phyloP scores from a whole-genome alignment of 2,329 filamentous ascomycete species.

The Macrophomina pseudophaseolina region DNA sequence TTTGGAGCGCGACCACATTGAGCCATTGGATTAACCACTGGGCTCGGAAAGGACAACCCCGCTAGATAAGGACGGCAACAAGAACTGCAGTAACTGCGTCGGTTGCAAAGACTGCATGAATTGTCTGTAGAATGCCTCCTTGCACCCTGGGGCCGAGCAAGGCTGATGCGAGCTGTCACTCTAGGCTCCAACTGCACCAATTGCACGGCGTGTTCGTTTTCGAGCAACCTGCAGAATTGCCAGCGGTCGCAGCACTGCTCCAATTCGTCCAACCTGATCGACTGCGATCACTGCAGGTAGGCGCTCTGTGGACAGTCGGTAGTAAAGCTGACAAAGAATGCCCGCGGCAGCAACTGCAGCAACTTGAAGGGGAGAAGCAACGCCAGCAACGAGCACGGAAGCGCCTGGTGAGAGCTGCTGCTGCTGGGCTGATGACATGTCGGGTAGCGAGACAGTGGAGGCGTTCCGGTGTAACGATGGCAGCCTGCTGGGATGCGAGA shows the following conservation, averaged over 20 bases:
- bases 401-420: neutral
- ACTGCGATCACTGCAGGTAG: conserved; percentile 16
- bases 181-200: conserved; percentile 5
- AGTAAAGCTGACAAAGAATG: neutral
- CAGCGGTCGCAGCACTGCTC: neutral
- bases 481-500: neutral
- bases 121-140: neutral
- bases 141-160: too few relatives aligned
- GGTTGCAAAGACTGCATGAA: neutral
- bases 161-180: neutral
- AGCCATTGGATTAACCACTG: neutral
- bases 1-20: too few relatives aligned
- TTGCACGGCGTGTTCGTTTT: neutral
- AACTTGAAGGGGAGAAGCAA: conserved; percentile 8
- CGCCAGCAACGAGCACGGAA: conserved; percentile 10
- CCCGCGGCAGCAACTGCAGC: conserved; percentile 3
- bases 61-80: neutral
- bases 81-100: conserved; percentile 13
- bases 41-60: neutral
- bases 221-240: neutral
- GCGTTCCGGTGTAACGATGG: neutral
- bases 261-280: neutral
- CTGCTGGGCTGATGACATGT: neutral
- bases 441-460: neutral
- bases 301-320: neutral